These are phyloP conservation scores for Steccherinum ochraceum DNA, from an alignment of 768 basidiomycete genomes.

Conservation along the genomic window DNA sequence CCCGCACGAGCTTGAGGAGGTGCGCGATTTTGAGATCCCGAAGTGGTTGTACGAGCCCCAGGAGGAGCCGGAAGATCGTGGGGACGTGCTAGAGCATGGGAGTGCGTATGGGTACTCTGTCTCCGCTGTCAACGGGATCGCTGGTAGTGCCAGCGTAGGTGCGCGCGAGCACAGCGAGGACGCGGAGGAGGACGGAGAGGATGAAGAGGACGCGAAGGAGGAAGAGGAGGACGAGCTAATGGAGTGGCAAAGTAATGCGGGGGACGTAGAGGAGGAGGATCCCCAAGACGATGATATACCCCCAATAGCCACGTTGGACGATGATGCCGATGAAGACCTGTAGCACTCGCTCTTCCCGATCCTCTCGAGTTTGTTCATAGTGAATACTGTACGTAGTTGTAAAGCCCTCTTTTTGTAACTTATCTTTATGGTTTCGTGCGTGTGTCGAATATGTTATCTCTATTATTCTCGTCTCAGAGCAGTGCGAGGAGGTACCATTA, in stretches of 20 bases:
- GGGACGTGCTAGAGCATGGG: constrained; percentile 9
- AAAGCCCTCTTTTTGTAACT: not conserved
- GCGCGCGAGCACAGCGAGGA: not conserved
- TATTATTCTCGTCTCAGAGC: not conserved
- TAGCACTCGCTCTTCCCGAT: not conserved
- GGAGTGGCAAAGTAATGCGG: not conserved
- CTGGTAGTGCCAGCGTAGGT: not conserved
- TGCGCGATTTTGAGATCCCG: constrained; percentile 53
- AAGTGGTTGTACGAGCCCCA: constrained; percentile 35
- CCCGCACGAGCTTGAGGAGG: constrained; percentile 39
- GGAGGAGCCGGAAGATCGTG: constrained; percentile 9
- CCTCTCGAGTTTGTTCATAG: too few relatives aligned
- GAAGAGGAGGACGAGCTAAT: not conserved
- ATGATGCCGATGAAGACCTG: not conserved
- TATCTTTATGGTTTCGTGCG: not conserved
- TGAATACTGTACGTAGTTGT: too few relatives aligned
- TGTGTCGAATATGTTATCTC: not conserved
- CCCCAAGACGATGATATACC: not conserved
- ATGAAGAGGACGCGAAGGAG: constrained; percentile 3
- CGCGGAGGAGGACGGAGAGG: not conserved
- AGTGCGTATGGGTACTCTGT: constrained; percentile 3
- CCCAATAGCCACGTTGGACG: not conserved
- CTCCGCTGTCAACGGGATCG: not conserved
- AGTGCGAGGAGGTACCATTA: too few relatives aligned
- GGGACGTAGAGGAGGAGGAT: not conserved